These are phyloP conservation scores for Marchantia polymorpha DNA, from an alignment of 225 moss, liverwort and hornwort genomes.

Conservation along the genomic window DNA sequence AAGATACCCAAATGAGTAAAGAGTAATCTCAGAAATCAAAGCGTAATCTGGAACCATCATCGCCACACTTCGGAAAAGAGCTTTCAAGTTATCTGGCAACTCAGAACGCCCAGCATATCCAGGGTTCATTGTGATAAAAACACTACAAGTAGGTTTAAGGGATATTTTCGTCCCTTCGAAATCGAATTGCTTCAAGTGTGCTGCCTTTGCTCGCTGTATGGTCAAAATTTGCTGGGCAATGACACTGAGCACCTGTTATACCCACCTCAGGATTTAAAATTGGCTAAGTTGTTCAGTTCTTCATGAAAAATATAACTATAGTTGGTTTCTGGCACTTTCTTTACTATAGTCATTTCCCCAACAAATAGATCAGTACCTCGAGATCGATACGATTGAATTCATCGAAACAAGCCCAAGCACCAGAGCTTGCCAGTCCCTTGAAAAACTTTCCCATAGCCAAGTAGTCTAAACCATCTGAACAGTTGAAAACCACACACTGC, in stretches of 20 bases:
- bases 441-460: conserved; percentile 76
- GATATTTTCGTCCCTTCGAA: conserved; percentile 59
- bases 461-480: conserved; percentile 66
- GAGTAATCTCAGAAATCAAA: conserved; percentile 64
- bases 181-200: conserved; percentile 51
- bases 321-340: too few species aligned
- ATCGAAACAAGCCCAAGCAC: conserved; percentile 70
- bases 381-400: conserved; percentile 70
- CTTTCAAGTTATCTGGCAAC: conserved; percentile 68
- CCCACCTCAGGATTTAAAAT: not conserved
- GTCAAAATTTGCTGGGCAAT: conserved; percentile 67
- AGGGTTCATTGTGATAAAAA: conserved; percentile 68
- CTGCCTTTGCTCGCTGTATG: conserved; percentile 63
- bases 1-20: conserved; percentile 67
- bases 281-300: not conserved
- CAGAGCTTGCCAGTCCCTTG: conserved; percentile 66
- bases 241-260: conserved; percentile 60
- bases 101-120: conserved; percentile 69
- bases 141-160: conserved; percentile 56
- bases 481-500: conserved; percentile 70
- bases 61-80: conserved; percentile 58
- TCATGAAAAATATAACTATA: not conserved
- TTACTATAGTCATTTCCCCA: not conserved
- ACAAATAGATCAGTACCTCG: conserved; percentile 34
- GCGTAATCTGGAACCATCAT: conserved; percentile 86